Base-by-base conservation (phyloP, 331 rosid genomes). In the Acacia pycnantha region DNA sequence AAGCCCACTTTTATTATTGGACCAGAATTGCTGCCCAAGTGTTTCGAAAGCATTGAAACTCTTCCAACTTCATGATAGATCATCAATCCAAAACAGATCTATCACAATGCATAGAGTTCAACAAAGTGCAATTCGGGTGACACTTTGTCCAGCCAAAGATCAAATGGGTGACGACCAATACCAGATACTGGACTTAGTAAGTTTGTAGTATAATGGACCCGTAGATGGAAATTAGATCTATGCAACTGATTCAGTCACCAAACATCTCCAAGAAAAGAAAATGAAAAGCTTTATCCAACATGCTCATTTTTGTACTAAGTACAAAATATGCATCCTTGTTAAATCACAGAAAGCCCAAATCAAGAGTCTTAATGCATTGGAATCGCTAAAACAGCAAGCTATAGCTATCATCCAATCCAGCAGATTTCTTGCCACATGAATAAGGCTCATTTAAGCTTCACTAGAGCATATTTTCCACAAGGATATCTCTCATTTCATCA, bases 161-260 rank as follows among this genome's bases (percentile, higher is more conserved):
- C 56, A 27, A 16, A 59, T 35, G 15, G 40, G 40, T 40, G 8
- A 54, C 18, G 67, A 31, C 26, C 75, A 78, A 78, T 19, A 15
- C 51, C 27, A 51, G 29, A 79, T 40, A 69, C 54, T 35, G 46
- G 43, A 82, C 69, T 61, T 14, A 37, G 11, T 53, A 64, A 27
- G 41, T 27, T 64, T 64, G 41, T 27, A 15, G 41, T 14, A 64
- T 29, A 29, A 14, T 27, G 9, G 69, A 15, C 37, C 35, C 19
- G n/a, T 13, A 16, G 68, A 40, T 29, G 81, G 40, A 43, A 68
- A 82, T 46, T 53, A 51, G 51, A 70, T 74, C 44, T 47, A 70
- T 8, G 8, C 22, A 10, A 51, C 29, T 9, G 18, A 46, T 18
- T n/a, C 53, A 43, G 33, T 41, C 21, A 71, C 37, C 58, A 46